phyloP scores from a whole-genome alignment of 202 grass and related monocot genomes.

The Alloteropsis angusta region DNA sequence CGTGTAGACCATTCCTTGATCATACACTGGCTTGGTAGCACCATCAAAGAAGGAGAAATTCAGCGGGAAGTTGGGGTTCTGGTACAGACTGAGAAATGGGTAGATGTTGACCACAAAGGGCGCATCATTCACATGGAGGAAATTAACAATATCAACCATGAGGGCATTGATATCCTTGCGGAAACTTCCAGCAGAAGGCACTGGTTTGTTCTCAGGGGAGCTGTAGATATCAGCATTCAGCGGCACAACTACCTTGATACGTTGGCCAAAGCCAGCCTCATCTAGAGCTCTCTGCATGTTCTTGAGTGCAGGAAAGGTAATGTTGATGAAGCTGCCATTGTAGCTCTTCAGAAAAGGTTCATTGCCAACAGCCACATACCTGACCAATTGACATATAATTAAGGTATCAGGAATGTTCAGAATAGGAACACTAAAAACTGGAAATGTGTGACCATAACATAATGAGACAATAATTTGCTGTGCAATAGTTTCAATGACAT shows the following conservation, averaged over 20 bases:
- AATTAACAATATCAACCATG: slow-evolving; percentile 76
- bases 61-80: slow-evolving; percentile 63
- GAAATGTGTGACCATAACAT: background rate
- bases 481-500: background rate
- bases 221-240: slow-evolving; percentile 81
- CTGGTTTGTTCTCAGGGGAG: slow-evolving; percentile 53
- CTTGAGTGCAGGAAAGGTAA: slow-evolving; percentile 67
- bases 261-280: slow-evolving; percentile 40
- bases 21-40: slow-evolving; percentile 40
- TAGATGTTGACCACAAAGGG: slow-evolving; percentile 87
- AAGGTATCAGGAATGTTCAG: background rate
- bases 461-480: too few relatives aligned
- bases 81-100: slow-evolving; percentile 67
- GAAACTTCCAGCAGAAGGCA: slow-evolving; percentile 71
- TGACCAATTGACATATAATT: slow-evolving; percentile 25
- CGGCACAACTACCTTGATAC: slow-evolving; percentile 67
- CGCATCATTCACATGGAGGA: slow-evolving; percentile 57
- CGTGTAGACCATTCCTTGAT: slow-evolving; percentile 65
- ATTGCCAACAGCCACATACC: slow-evolving; percentile 87
- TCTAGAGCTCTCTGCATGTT: slow-evolving; percentile 75
- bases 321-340: slow-evolving; percentile 57
- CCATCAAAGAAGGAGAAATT: slow-evolving; percentile 82
- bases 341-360: slow-evolving; percentile 83
- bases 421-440: background rate
- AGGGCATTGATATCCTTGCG: slow-evolving; percentile 56